A percentile compares a stretch with the other conserved stretches of the same genome.
phyloP scores from a whole-genome alignment of 2,329 filamentous ascomycete species.

The Penicillium sp. region DNA sequence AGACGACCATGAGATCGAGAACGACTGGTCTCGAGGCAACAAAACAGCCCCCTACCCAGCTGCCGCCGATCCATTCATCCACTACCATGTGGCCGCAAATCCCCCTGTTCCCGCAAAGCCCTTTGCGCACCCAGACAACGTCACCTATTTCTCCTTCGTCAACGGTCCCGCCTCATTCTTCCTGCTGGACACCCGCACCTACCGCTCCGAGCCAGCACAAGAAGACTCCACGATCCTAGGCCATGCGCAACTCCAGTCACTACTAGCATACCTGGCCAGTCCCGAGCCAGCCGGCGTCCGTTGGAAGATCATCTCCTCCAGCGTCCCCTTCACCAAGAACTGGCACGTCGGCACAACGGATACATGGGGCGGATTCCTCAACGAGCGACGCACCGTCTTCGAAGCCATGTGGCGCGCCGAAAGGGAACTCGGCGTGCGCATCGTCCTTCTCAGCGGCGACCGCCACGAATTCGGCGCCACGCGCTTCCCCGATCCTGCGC shows the following conservation, averaged over 20 bases:
- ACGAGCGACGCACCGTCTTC: conserved; percentile 73
- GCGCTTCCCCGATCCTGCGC: conserved; percentile 56
- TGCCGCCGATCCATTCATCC: conserved; percentile 77
- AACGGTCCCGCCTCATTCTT: conserved; percentile 94
- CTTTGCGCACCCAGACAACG: conserved; percentile 56
- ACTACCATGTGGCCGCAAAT: conserved; percentile 83
- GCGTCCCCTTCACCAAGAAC: conserved; percentile 95
- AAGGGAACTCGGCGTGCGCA: conserved; percentile 65
- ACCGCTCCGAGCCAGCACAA: conserved; percentile 58
- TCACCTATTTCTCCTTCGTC: conserved; percentile 84
- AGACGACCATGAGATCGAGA: conserved; percentile 93
- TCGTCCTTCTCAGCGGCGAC: conserved; percentile 84
- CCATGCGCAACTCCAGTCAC: conserved; percentile 69
- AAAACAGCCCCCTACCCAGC: conserved; percentile 74
- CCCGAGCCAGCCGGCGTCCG: conserved; percentile 73
- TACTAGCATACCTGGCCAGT: conserved; percentile 71
- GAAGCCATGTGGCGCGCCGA: conserved; percentile 90
- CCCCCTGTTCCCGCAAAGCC: conserved; percentile 58
- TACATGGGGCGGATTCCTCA: conserved; percentile 90
- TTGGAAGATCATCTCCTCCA: conserved; percentile 91
- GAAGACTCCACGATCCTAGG: conserved; percentile 85
- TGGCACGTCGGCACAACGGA: conserved; percentile 86
- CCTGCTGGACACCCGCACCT: conserved; percentile 85
- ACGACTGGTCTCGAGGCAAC: conserved; percentile 80
- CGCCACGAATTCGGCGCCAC: conserved; percentile 97